Evolutionary conservation across 495 filamentous ascomycete genomes (phyloP).

Genomic region (Chaetomium tenue): DNA sequence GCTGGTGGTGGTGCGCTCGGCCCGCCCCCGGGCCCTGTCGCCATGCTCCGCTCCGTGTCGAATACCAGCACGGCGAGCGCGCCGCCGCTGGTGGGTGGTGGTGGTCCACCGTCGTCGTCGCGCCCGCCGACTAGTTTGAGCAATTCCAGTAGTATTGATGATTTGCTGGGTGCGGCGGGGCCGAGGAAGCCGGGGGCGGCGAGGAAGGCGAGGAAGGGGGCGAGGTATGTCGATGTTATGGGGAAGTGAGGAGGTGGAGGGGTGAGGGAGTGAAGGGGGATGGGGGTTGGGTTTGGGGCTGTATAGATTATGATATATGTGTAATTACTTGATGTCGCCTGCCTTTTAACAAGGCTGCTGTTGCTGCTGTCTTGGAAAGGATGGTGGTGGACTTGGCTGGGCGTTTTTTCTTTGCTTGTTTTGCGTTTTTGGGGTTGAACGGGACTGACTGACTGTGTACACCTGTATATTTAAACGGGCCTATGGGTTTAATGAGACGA

Average conservation of each 20-base stretch:
- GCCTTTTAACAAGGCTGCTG: background rate
- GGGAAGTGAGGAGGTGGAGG: constrained; percentile 43
- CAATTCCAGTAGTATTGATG: constrained; percentile 80
- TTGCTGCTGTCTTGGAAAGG: background rate
- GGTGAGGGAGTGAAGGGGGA: background rate
- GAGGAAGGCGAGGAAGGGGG: constrained; percentile 76
- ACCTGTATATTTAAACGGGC: constrained; percentile 12
- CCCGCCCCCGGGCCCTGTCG: constrained; percentile 38
- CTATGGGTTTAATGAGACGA: constrained; percentile 8
- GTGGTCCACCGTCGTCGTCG: constrained; percentile 16
- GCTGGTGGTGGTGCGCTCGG: background rate
- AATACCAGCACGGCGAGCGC: constrained; percentile 45
- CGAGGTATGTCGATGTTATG: constrained; percentile 93
- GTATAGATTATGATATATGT: constrained; percentile 13
- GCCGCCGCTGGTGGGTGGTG: no score
- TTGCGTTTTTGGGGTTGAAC: background rate
- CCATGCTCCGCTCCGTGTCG: constrained; percentile 47
- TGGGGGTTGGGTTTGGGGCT: background rate
- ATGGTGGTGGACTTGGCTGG: background rate
- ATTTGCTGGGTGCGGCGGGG: constrained; percentile 68
- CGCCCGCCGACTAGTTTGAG: constrained; percentile 67
- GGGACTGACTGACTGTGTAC: background rate
- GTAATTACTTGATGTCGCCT: background rate
- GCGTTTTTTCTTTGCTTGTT: background rate
- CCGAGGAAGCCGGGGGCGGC: constrained; percentile 61